Evolutionary conservation across 73 alveolate species (phyloP), one percentile per base, ranked within the genome.

Genomic region (Diophrys appendiculata): DNA sequence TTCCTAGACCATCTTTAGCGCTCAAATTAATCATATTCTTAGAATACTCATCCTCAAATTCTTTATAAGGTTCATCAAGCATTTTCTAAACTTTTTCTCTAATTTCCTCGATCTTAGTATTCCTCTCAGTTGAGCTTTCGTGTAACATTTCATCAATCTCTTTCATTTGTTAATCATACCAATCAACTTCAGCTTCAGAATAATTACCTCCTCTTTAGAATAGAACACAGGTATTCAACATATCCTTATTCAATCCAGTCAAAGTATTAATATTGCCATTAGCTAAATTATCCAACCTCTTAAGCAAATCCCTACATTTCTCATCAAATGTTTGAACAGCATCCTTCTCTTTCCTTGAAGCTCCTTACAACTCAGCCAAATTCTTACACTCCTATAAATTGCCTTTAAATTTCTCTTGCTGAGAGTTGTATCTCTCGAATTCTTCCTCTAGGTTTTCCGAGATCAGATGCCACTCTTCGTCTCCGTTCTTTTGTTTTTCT

Each of bases 1-100:
- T 93, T 1, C 99, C 99, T 8, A 82, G 93, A 23, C 97, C 99
- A 69, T 95, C 99, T 73, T 87, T 90, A 31, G 99, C 99, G 78
- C 91, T 67, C 33, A 95, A 83, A 84, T 88, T 93, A 33, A 88
- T 92, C 69, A 91, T 88, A 54, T 93, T 73, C 0, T 69, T 77
- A 33, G 73, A 83, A 80, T 95, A 95, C 32, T 93, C 95, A 53
- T 91, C 82, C 70, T 93, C 95, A 81, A 95, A 95, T 33, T 90
- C 82, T 30, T 84, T 91, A 43, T 89, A 79, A 33, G 94, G 96
- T 29, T 89, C 92, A 55, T 76, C 74, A 74, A 82, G 79, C 32
- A 80, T 69, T 65, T 81, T 80, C 77, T 82, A 65, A 83, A 90
- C 90, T 64, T 90, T 90, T 1, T 68, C 78, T 33, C 85, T 82